phyloP scores from a whole-genome alignment of 2,329 filamentous ascomycete genomes.

The Apiospora phragmitis region DNA sequence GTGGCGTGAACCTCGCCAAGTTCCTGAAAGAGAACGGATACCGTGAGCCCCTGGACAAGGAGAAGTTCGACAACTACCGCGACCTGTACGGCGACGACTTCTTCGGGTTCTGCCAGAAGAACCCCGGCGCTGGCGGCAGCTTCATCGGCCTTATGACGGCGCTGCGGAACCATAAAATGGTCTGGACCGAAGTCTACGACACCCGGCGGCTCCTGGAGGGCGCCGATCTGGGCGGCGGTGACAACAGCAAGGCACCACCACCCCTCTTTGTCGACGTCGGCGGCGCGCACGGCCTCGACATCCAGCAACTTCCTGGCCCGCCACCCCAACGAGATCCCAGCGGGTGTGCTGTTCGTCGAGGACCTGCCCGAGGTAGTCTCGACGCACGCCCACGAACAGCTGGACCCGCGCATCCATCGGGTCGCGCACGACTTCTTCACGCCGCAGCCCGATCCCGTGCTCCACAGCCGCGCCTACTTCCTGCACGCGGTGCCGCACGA shows the following conservation, averaged over 20 bases:
- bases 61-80: slow-evolving; percentile 21
- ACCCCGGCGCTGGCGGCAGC: slow-evolving; percentile 20
- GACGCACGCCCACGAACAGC: slow-evolving; percentile 13
- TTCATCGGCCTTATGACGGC: slow-evolving; percentile 27
- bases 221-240: slow-evolving; percentile 25
- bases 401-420: slow-evolving; percentile 23
- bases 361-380: slow-evolving; percentile 36
- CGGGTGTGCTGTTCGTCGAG: slow-evolving; percentile 37
- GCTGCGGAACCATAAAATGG: slow-evolving; percentile 21
- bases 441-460: slow-evolving; percentile 31
- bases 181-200: slow-evolving; percentile 29
- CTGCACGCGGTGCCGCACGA: slow-evolving; percentile 39
- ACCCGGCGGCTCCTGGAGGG: slow-evolving; percentile 24
- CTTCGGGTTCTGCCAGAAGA: slow-evolving; percentile 22
- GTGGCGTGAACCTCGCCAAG: slow-evolving; percentile 18
- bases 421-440: slow-evolving; percentile 35
- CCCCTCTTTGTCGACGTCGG: slow-evolving; percentile 41
- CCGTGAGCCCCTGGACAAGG: slow-evolving; percentile 19
- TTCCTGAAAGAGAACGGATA: slow-evolving; percentile 18
- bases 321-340: slow-evolving; percentile 26
- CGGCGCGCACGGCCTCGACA: slow-evolving; percentile 40
- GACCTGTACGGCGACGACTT: slow-evolving; percentile 24
- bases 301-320: slow-evolving; percentile 30
- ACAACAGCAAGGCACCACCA: slow-evolving; percentile 24
- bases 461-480: slow-evolving; percentile 34